phyloP scores from a whole-genome alignment of 306 rosid species.

The Medicago arabica region DNA sequence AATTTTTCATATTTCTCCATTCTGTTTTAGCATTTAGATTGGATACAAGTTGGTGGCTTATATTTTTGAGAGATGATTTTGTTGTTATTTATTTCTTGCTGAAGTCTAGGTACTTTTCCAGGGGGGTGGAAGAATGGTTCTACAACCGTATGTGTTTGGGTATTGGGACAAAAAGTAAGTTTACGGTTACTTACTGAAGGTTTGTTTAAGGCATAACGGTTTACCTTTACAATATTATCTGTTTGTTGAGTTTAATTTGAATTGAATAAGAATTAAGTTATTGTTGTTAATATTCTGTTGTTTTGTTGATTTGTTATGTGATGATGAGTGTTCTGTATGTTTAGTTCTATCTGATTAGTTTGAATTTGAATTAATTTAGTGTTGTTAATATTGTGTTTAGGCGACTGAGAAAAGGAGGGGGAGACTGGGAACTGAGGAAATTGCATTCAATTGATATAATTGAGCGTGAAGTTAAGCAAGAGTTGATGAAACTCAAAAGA shows the following conservation, averaged over 20 bases:
- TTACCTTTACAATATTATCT: no score
- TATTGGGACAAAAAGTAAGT: conserved; percentile 81
- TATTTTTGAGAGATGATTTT: conserved; percentile 36
- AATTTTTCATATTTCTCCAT: conserved; percentile 15
- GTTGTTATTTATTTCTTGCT: conserved; percentile 43
- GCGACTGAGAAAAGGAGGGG: conserved; percentile 83
- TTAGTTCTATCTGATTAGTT: background rate
- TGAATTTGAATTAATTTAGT: background rate
- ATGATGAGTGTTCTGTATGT: background rate
- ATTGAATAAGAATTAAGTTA: background rate
- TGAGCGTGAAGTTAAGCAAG: conserved; percentile 73
- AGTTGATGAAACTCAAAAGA: conserved; percentile 62
- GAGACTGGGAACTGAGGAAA: conserved; percentile 55
- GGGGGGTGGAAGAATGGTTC: conserved; percentile 98
- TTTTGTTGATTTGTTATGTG: no score
- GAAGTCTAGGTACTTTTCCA: conserved; percentile 44
- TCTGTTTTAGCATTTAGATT: background rate
- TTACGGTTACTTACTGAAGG: background rate
- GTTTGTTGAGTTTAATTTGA: background rate
- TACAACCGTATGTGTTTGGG: conserved; percentile 88
- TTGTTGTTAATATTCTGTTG: no score
- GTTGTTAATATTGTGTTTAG: conserved; percentile 39
- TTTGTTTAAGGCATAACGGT: no score
- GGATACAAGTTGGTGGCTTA: conserved; percentile 6
- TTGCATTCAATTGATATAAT: conserved; percentile 69